Conservation (phyloP, 139 green algal genomes). For the Micractinium conductrix region DNA sequence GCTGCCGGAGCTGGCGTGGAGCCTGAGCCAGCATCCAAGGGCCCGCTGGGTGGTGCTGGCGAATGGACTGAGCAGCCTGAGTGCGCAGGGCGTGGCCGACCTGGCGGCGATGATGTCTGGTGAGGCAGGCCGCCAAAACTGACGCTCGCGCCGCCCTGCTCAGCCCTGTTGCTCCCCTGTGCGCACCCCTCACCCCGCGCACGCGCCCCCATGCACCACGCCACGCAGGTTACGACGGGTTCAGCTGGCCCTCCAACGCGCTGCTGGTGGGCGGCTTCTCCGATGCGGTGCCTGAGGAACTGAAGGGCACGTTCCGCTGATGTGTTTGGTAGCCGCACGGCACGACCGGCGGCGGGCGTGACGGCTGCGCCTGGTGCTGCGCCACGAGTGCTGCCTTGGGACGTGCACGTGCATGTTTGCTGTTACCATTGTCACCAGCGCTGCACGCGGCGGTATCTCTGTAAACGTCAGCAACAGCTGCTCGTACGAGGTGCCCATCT, state of each 20-base stretch:
- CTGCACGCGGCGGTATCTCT: too few relatives aligned
- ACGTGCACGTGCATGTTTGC: too few relatives aligned
- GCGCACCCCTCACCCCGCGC: not conserved
- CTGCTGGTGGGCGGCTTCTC: slow-evolving; percentile 31
- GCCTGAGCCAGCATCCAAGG: slow-evolving; percentile 35
- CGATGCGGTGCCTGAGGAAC: not conserved
- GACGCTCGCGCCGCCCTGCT: not conserved
- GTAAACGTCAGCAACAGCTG: too few relatives aligned
- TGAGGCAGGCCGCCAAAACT: not conserved
- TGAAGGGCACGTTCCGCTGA: too few relatives aligned
- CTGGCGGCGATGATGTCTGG: slow-evolving; percentile 29
- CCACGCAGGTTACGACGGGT: slow-evolving; percentile 29
- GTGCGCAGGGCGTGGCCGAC: not conserved
- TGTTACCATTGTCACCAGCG: too few relatives aligned
- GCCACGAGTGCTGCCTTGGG: too few relatives aligned
- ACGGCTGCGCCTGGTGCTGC: too few relatives aligned
- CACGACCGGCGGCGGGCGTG: too few relatives aligned
- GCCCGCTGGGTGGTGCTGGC: slow-evolving; percentile 12
- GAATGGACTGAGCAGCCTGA: not conserved
- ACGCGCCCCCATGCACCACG: not conserved
- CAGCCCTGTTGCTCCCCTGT: not conserved
- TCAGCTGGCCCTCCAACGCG: slow-evolving; percentile 38
- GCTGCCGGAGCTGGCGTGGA: slow-evolving; percentile 37
- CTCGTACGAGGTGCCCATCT: too few relatives aligned
- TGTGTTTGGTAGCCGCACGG: too few relatives aligned